Conservation (phyloP, 371 early-diverging fungal species). For the Mortierella sp. region DNA sequence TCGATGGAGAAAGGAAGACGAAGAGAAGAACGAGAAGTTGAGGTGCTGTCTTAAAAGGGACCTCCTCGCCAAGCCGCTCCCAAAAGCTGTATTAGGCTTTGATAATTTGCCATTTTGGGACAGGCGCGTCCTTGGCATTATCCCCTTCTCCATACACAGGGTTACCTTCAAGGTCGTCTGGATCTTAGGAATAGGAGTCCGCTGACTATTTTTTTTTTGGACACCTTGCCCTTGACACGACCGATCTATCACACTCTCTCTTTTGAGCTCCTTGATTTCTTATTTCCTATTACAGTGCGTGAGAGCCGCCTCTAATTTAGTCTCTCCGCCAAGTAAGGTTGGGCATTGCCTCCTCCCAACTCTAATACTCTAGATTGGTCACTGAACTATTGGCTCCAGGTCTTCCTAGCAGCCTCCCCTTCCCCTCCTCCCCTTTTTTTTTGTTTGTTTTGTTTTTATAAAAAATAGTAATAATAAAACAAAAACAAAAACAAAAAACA, state of each 20-base stretch:
- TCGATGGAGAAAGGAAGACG: neutral
- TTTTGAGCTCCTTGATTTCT: too few relatives aligned
- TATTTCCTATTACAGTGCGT: neutral
- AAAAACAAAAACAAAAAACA: neutral
- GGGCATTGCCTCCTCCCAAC: neutral
- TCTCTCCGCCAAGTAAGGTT: too few relatives aligned
- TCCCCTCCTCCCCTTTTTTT: neutral
- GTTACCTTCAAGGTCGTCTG: too few relatives aligned
- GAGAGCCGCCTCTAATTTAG: neutral
- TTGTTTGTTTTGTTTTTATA: neutral
- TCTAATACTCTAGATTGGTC: neutral
- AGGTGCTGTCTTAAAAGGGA: neutral
- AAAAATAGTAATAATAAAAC: neutral
- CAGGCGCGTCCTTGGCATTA: too few relatives aligned
- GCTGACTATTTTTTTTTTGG: too few relatives aligned
- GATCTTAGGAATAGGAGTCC: too few relatives aligned
- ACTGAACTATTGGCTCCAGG: neutral
- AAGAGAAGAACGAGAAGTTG: neutral
- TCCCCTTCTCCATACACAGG: too few relatives aligned
- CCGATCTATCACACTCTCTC: too few relatives aligned
- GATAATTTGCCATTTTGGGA: too few relatives aligned
- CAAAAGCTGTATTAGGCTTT: too few relatives aligned
- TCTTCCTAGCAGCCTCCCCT: neutral
- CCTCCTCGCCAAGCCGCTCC: too few relatives aligned
- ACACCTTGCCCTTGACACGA: too few relatives aligned